Evolutionary conservation across 805 yeast genomes (phyloP).

Genomic region (Starmerella khaoyaiensis): DNA sequence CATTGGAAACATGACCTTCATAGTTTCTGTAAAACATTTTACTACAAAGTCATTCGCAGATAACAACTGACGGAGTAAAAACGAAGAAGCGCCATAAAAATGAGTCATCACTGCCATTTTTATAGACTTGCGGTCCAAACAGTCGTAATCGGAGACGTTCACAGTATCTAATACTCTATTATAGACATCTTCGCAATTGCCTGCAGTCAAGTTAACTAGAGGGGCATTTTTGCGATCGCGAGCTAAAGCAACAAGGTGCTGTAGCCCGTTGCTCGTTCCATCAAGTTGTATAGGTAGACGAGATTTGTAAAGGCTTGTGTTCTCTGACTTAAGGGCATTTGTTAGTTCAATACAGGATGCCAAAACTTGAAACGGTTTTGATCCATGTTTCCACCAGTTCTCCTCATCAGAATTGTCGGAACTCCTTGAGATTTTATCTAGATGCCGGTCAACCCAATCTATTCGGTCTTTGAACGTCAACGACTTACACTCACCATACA

Average conservation of each 20-base stretch:
- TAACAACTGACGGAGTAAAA: too few relatives aligned
- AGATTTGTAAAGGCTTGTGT: constrained; percentile 34
- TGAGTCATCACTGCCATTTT: constrained; percentile 91
- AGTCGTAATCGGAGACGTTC: constrained; percentile 8
- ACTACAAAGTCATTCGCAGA: too few relatives aligned
- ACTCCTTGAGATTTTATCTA: constrained; percentile 30
- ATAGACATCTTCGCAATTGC: constrained; percentile 39
- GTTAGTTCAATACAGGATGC: constrained; percentile 39
- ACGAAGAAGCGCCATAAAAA: constrained; percentile 81
- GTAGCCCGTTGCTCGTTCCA: constrained; percentile 48
- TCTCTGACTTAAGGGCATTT: constrained; percentile 32
- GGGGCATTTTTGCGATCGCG: constrained; percentile 42
- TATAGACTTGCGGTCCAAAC: constrained; percentile 50
- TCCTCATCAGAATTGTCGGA: constrained; percentile 34
- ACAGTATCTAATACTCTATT: constrained; percentile 26
- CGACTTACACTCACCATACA: constrained; percentile 39
- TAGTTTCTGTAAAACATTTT: background rate
- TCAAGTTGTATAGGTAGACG: constrained; percentile 43
- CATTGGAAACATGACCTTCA: constrained; percentile 1
- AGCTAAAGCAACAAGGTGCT: constrained; percentile 46
- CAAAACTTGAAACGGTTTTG: constrained; percentile 42
- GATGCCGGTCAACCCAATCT: constrained; percentile 32
- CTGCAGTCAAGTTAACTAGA: constrained; percentile 39
- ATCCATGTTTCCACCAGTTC: constrained; percentile 38
- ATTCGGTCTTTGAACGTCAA: constrained; percentile 33